Evolutionary conservation across 352 stramenopile genomes (phyloP), one percentile per base, ranked within the genome.

Genomic region (Globisporangium solare): DNA sequence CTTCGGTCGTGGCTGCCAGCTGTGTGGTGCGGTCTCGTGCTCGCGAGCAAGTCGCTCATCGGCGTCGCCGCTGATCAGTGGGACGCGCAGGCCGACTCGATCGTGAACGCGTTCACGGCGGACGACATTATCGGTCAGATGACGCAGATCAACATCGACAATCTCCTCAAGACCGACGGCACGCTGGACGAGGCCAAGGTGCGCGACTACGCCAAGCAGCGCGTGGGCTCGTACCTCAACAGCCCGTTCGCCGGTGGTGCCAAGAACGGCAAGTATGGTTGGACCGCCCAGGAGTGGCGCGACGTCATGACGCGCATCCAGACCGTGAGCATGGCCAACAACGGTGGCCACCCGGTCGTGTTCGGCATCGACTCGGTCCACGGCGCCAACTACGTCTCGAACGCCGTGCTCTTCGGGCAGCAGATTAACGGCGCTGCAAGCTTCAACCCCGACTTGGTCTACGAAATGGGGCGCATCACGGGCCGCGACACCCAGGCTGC

Each of bases 341-440:
- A 84, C 13, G 68, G 63, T 14, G 74, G 70, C 2, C 67, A 88
- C 31, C 88, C 84, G 0, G 73, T 92, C 21, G 68, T 97, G 40
- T 97, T 90, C 64, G 91, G 91, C 0, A 66, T 97, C 17, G 91
- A 97, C 66, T 95, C 82, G 32, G 85, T 96, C n/a, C 91, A 97
- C 60, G 91, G 39, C 39, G 39, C 39, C 39, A 43, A 43, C 39
- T 43, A 43, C 39, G 7, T 43, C 39, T 43, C 39, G 39, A 43
- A 43, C 17, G 39, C 39, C 13, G 39, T 43, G 3, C 12, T 43
- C 3, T 43, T 43, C 5, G 39, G 39, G 4, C 39, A 43, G 10
- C 39, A 43, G 17, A 43, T 43, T 10, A 43, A 43, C 39, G 39
- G 39, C 17, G 39, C 39, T n/a, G 39, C 39, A 10, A 43, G 39